Percentiles rank a stretch among this genome's conserved stretches.
Conservation (phyloP, 495 filamentous ascomycete genomes). For the Penicillium riverlandense region DNA sequence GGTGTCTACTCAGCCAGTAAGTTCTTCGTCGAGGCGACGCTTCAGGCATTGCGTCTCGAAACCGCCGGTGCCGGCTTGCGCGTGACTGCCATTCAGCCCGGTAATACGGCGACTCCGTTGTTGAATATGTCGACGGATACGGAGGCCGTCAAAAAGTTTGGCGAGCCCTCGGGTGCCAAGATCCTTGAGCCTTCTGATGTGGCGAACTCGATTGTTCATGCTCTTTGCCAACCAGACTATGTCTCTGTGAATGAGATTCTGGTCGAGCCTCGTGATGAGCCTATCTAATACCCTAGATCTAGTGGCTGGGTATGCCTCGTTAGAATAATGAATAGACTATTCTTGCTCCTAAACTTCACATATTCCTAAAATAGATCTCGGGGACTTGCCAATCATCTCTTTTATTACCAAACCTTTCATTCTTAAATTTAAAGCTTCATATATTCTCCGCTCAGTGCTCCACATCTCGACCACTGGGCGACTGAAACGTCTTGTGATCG, state of each 20-base stretch:
- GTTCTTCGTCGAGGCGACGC: conserved; percentile 66
- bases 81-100: conserved; percentile 60
- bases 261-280: conserved; percentile 65
- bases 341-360: too few species aligned
- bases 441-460: too few species aligned
- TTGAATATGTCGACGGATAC: conserved; percentile 58
- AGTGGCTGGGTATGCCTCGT: background rate
- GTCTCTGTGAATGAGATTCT: conserved; percentile 65
- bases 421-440: too few species aligned
- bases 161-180: conserved; percentile 57
- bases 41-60: conserved; percentile 59
- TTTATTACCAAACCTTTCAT: too few species aligned
- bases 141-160: conserved; percentile 64
- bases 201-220: conserved; percentile 56
- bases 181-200: conserved; percentile 58
- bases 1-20: conserved; percentile 68
- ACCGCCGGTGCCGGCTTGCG: conserved; percentile 57
- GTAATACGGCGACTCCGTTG: conserved; percentile 57
- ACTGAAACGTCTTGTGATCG: too few species aligned
- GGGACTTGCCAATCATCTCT: too few species aligned
- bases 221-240: conserved; percentile 54
- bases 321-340: too few species aligned
- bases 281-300: conserved; percentile 38
- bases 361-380: too few species aligned
- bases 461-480: too few species aligned